Evolutionary conservation across 495 filamentous ascomycete species (phyloP).

Genomic region (Aspergillus sparsus): DNA sequence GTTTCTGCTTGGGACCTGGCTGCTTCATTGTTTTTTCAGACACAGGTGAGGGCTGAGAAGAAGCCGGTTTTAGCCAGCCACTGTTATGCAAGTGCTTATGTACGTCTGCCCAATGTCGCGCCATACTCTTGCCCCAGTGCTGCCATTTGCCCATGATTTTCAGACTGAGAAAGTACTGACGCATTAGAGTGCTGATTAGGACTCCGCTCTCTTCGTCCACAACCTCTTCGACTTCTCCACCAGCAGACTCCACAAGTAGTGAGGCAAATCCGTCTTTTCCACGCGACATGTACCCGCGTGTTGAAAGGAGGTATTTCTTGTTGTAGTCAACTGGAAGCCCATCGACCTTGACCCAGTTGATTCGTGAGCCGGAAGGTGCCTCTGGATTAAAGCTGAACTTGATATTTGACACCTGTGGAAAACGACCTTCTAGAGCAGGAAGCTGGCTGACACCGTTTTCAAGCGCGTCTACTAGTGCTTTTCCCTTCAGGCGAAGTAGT

Average conservation of each 20-base stretch:
- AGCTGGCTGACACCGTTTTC: constrained; percentile 80
- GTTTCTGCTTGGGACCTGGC: constrained; percentile 31
- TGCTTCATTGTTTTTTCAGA: constrained; percentile 32
- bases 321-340: constrained; percentile 59
- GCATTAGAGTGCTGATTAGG: constrained; percentile 77
- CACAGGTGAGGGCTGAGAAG: constrained; percentile 27
- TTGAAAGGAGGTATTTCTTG: constrained; percentile 66
- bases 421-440: constrained; percentile 76
- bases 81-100: constrained; percentile 53
- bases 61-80: constrained; percentile 41
- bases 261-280: constrained; percentile 84
- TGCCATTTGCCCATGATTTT: constrained; percentile 78
- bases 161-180: constrained; percentile 85
- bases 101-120: constrained; percentile 62
- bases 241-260: constrained; percentile 66
- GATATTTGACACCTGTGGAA: constrained; percentile 81
- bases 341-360: constrained; percentile 61
- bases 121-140: constrained; percentile 58
- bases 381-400: constrained; percentile 65
- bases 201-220: constrained; percentile 84
- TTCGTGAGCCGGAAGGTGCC: constrained; percentile 58
- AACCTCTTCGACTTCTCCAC: constrained; percentile 72
- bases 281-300: constrained; percentile 80
- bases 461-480: constrained; percentile 69
- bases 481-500: constrained; percentile 66